These are phyloP conservation scores for Harringtonia aguacate DNA, from an alignment of 2,329 filamentous ascomycete genomes.

Conservation along the genomic window DNA sequence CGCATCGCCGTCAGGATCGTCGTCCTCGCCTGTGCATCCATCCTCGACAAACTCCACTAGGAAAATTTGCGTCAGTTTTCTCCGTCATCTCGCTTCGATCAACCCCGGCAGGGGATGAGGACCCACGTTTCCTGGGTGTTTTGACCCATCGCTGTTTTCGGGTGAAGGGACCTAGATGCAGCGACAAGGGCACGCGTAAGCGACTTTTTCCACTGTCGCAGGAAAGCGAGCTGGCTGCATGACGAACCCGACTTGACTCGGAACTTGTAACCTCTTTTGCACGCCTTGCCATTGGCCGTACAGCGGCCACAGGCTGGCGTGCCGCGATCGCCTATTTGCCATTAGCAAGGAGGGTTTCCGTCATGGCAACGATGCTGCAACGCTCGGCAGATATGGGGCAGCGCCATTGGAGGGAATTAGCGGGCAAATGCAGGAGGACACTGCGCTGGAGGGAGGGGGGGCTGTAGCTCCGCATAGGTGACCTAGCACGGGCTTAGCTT, in stretches of 20 bases:
- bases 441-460: too few relatives aligned
- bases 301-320: slow-evolving; percentile 23
- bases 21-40: neutral
- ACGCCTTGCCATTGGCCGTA: slow-evolving; percentile 14
- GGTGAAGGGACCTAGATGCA: slow-evolving; percentile 15
- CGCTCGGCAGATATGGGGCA: too few relatives aligned
- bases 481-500: slow-evolving; percentile 10
- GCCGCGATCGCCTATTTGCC: slow-evolving; percentile 25
- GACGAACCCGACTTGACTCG: slow-evolving; percentile 16
- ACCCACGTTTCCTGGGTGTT: slow-evolving; percentile 18
- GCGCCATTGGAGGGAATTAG: too few relatives aligned
- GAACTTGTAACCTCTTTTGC: slow-evolving; percentile 22
- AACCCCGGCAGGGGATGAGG: neutral
- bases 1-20: neutral
- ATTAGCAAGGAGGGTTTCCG: neutral
- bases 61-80: neutral
- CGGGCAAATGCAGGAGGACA: too few relatives aligned
- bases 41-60: slow-evolving; percentile 11
- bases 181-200: too few relatives aligned
- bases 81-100: neutral
- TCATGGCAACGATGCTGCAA: too few relatives aligned
- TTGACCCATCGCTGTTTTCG: slow-evolving; percentile 22
- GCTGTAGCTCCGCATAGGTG: neutral
- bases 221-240: neutral
- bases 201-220: neutral